Evolutionary conservation across 257 asterid species (phyloP).

Genomic region (Linaria vulgaris): DNA sequence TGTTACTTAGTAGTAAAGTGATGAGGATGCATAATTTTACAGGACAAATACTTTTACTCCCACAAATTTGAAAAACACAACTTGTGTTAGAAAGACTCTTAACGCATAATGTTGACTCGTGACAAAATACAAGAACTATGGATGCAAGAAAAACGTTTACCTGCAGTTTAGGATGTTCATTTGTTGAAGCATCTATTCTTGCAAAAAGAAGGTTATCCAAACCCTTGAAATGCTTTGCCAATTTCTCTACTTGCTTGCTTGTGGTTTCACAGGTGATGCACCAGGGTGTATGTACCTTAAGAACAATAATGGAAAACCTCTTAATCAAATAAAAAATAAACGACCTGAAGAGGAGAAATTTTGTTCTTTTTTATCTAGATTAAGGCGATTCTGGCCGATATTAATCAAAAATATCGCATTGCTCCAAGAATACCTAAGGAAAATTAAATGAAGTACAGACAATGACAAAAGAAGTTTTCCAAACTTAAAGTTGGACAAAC

Average conservation of each 20-base stretch:
- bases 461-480: background rate
- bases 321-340: background rate
- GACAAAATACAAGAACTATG: background rate
- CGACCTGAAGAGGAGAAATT: background rate
- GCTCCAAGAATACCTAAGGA: background rate
- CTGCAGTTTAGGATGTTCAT: constrained; percentile 82
- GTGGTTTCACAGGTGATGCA: constrained; percentile 85
- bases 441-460: constrained; percentile 1
- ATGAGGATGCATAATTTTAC: background rate
- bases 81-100: background rate
- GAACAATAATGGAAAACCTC: constrained; percentile 10
- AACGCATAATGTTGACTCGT: background rate
- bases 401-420: background rate
- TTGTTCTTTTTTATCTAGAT: background rate
- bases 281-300: constrained; percentile 92
- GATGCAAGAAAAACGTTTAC: constrained; percentile 24
- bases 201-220: constrained; percentile 71
- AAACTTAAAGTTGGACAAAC: constrained; percentile 36
- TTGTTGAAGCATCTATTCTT: constrained; percentile 80
- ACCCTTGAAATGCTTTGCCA: constrained; percentile 96
- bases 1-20: background rate
- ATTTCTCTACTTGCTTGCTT: constrained; percentile 86
- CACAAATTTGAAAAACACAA: too few species aligned
- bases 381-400: background rate
- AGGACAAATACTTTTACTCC: background rate